Base-by-base conservation (phyloP, 2,329 filamentous ascomycete genomes). In the Trematosphaeria pertusa region DNA sequence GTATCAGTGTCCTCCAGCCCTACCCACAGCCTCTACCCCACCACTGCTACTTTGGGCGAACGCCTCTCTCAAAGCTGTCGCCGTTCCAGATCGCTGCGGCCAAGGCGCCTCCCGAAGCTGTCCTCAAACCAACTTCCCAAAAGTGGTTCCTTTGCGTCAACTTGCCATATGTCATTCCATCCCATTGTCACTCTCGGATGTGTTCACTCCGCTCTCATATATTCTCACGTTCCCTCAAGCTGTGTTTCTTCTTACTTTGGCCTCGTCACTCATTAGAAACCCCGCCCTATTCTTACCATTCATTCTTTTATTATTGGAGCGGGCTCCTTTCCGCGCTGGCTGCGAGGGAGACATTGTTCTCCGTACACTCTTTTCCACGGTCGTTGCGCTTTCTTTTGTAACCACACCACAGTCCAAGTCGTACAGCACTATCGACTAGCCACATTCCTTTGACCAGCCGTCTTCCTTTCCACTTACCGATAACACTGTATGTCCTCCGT, bases 51-150 rank as follows among this genome's bases (percentile, higher is more conserved):
- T 71, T 71, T 65, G 56, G 65, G 65, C 65, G 67, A 70, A 69
- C 67, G 64, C 60, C 61, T 70, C 61, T 65, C 50, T 52, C 60
- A 56, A 64, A 52, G 62, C 61, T 67, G 59, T 69, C 56, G 61
- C 58, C 56, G 69, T 72, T 71, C 65, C 68, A 72, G 66, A 69
- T 71, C 61, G 60, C 67, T 70, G 66, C 67, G 70, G 68, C 69
- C 69, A 71, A 72, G 69, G 62, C 68, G 58, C 64, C 56, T 70
- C 65, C 56, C 64, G 69, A 68, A 53, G 67, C 67, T 65, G 54
- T 62, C 58, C 65, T 71, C 68, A 71, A 72, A 70, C 69, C 54
- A 49, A 58, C 58, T 57, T 56, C 53, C 59, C 54, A 59, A 43
- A 50, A 59, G 57, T 69, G 54, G 65, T 71, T 69, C 64, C 62